Conservation (phyloP, 305 asterid genomes). For the Ilex paraguariensis region DNA sequence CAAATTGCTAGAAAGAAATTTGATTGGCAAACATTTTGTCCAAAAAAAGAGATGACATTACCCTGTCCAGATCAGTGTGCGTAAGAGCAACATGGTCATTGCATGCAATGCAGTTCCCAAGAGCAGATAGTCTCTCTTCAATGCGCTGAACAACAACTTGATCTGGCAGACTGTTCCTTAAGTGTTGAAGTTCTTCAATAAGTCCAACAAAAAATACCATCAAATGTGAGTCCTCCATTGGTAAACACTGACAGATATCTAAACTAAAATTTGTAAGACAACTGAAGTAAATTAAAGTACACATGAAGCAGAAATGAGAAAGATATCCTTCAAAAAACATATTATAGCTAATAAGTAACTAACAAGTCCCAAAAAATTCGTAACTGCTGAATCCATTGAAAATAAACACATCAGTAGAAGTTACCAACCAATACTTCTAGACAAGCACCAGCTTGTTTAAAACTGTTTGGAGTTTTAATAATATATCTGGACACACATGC, state of each 20-base stretch:
- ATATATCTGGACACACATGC: too few species aligned
- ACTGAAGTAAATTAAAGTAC: background rate
- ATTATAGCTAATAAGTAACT: too few species aligned
- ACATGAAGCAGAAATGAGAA: background rate
- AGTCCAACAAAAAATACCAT: background rate
- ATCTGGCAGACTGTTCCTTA: conserved; percentile 85
- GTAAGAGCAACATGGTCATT: conserved; percentile 94
- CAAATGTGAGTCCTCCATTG: background rate
- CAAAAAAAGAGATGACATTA: conserved; percentile 17
- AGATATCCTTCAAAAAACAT: background rate
- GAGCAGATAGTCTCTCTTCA: conserved; percentile 83
- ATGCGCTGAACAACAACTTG: conserved; percentile 86
- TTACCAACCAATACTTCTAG: too few species aligned
- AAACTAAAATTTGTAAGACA: background rate
- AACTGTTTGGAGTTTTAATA: too few species aligned
- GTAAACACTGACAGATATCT: too few species aligned
- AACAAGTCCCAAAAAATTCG: too few species aligned
- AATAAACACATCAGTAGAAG: too few species aligned
- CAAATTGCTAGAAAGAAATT: background rate
- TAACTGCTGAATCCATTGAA: too few species aligned
- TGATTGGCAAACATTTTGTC: background rate
- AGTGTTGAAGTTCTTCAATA: conserved; percentile 72
- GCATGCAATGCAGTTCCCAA: conserved; percentile 90
- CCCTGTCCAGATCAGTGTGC: conserved; percentile 85
- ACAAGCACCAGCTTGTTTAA: too few species aligned